phyloP scores from a whole-genome alignment of 2,329 filamentous ascomycete species.

The Exophiala phaeomuriformis region DNA sequence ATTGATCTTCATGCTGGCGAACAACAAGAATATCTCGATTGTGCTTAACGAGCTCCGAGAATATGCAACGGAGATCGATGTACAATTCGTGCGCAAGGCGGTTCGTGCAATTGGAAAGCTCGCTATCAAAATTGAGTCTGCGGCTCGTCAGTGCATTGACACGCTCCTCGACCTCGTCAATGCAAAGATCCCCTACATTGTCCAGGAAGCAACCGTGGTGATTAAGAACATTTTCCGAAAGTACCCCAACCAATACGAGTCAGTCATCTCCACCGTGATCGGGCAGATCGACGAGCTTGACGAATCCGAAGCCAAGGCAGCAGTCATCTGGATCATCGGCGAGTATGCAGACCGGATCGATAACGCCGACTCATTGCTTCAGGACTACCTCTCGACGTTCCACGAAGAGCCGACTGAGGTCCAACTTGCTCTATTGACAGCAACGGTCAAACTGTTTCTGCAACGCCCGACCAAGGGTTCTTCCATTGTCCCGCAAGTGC shows the following conservation, averaged over 20 bases:
- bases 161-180: constrained; percentile 86
- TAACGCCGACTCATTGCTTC: constrained; percentile 85
- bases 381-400: constrained; percentile 92
- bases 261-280: constrained; percentile 90
- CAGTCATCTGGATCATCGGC: constrained; percentile 99
- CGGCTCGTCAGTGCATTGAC: constrained; percentile 84
- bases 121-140: constrained; percentile 96
- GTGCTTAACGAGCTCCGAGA: constrained; percentile 90
- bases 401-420: constrained; percentile 92
- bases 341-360: constrained; percentile 97
- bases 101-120: constrained; percentile 96
- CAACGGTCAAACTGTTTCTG: constrained; percentile 96
- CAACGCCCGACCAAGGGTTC: constrained; percentile 92
- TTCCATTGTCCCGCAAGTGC: constrained; percentile 81
- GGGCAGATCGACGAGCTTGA: constrained; percentile 94
- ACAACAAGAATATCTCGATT: constrained; percentile 88
- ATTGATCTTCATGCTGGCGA: constrained; percentile 97
- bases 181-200: constrained; percentile 98
- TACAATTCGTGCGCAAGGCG: constrained; percentile 96
- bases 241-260: constrained; percentile 97
- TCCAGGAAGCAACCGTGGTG: constrained; percentile 96
- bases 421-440: constrained; percentile 85
- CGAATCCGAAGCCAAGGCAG: constrained; percentile 94
- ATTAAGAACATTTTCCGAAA: constrained; percentile 99
- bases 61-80: constrained; percentile 95